Evolutionary conservation across 305 asterid genomes (phyloP), one percentile per base, ranked within the genome.

Genomic region (Rubia peregrina): DNA sequence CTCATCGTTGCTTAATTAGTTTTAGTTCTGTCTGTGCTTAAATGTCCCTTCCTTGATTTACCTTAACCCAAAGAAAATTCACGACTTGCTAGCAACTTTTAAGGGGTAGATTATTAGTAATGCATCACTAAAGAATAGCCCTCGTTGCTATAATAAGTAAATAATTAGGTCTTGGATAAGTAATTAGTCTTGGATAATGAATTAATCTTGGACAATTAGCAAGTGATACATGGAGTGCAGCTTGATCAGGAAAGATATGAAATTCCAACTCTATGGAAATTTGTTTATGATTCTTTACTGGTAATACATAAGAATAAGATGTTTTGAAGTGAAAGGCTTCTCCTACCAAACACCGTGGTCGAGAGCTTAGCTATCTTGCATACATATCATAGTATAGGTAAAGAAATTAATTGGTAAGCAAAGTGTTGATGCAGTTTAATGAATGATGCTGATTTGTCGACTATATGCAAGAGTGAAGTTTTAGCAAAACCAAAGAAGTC

Each of bases 321-420:
- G 33, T 71, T 14, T 43, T 5, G 36, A 40, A 40, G 55, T 44
- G 13, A 42, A 44, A 61, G 14, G 12, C 6, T 7, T 24, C 63
- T 22, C 14, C 26, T 4, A 22, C 26, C 19, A 21, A 42, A 38
- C 43, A 5, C 65, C n/a, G 30, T 64, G 40, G 13, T 49, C 12
- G 21, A 51, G 21, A 33, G 21, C 19, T 61, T 71, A 19, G 42
- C 26, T n/a, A 19, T 67, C 60, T 72, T 48, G 69, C 30, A 49
- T 33, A 19, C 6, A 14, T 10, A 62, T 40, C 44, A 7, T 41
- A 44, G 38, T 66, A 24, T 12, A 49, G 14, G 11, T 21, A 9
- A 33, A 33, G 51, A 21, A 63, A 19, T 71, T 66, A 13, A 36
- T 17, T 48, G 56, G 26, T 12, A 22, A 30, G 19, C 49, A 9